Conservation (phyloP, 139 green algal species). For the Asterochloris sp. region DNA sequence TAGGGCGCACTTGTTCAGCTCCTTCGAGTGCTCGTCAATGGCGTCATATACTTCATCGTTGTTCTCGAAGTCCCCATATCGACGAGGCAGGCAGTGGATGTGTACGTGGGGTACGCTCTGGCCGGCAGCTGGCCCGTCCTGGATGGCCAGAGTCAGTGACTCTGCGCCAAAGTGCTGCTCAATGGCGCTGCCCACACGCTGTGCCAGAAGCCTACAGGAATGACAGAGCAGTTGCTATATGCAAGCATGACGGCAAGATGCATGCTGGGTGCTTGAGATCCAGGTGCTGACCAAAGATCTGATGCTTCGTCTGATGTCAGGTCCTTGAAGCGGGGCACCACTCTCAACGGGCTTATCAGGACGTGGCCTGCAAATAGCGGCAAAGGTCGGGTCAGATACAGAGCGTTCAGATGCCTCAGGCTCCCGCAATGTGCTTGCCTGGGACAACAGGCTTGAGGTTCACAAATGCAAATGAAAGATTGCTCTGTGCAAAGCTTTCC, state of each 20-base stretch:
- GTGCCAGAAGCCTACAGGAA: conserved; percentile 48
- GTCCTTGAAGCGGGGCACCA: conserved; percentile 73
- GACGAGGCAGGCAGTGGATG: conserved; percentile 91
- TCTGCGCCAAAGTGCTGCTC: conserved; percentile 59
- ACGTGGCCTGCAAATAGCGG: conserved; percentile 76
- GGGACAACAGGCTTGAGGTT: conserved; percentile 96
- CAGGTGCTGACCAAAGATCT: conserved; percentile 74
- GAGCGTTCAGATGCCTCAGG: too few relatives aligned
- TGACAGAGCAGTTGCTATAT: background rate
- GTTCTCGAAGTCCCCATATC: conserved; percentile 75
- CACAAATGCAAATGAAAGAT: conserved; percentile 83
- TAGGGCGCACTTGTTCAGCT: too few relatives aligned
- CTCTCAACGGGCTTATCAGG: conserved; percentile 75
- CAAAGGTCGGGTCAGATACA: too few relatives aligned
- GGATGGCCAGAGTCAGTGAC: conserved; percentile 82
- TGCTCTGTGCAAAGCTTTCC: conserved; percentile 76
- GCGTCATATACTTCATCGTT: conserved; percentile 94
- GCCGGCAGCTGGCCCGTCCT: conserved; percentile 69
- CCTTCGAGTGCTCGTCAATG: conserved; percentile 45
- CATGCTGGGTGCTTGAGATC: too few relatives aligned
- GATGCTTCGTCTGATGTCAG: conserved; percentile 75
- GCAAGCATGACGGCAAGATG: too few relatives aligned
- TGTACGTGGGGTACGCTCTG: conserved; percentile 97
- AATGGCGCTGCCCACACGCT: conserved; percentile 50
- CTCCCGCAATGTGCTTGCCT: conserved; percentile 32